Base-by-base conservation (phyloP, 2,329 filamentous ascomycete species). In the Alternaria novae-zelandiae region DNA sequence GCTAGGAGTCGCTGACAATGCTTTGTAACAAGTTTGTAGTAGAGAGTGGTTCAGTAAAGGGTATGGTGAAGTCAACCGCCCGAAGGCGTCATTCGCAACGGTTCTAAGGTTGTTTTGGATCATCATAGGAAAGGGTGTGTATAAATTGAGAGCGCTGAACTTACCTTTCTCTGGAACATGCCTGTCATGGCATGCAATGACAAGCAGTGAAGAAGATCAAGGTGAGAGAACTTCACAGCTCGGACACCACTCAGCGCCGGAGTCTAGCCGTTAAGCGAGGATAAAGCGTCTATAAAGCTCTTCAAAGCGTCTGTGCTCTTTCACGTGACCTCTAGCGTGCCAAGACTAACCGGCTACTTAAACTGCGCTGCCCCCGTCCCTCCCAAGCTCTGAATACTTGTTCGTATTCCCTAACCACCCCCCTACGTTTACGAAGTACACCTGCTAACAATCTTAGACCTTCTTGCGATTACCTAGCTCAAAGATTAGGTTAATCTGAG, bases 81-180 rank as follows among this genome's bases (percentile, higher is more conserved):
- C 78, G 79, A 75, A 74, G 83, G 82, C 82, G 83, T 89, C 87
- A 88, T 86, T 86, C 87, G 88, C 88, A 90, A 88, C 88, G 88
- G 88, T 90, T 90, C 88, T 89, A 77, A 68, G 67, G 68, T 74
- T 68, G 68, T 70, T 69, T 68, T 65, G 61, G 66, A 74, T 78
- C 77, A 78, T 79, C 74, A 77, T 72, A 32, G 63, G 23, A 55
- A 54, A 26, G 45, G 53, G 44, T 50, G 51, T 30, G 49, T 11
- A 15, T 23, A 26, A 5, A 30, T 41, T 11, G n/a, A 7, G 11
- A 46, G 15, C 21, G 13, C 17, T 20, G 7, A 13, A 47, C 61
- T 47, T 45, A 63, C 61, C 51, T 55, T 45, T 60, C 44, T 53
- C 45, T 50, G 51, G 36, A 30, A 28, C 61, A 60, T 36, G 57